Base-by-base conservation (phyloP, 768 basidiomycete genomes). In the Tricholomella constricta region DNA sequence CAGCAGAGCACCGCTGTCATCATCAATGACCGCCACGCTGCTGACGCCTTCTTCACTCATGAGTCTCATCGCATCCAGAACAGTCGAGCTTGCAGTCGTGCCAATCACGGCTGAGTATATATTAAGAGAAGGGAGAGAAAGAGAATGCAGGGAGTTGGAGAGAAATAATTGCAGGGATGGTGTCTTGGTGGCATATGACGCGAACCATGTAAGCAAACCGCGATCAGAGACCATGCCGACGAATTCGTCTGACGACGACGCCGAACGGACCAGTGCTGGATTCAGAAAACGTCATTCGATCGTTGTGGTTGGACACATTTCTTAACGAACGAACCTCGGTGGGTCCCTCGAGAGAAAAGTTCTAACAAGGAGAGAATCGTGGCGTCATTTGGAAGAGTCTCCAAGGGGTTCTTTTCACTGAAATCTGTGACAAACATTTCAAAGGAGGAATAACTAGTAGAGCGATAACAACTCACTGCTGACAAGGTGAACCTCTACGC, bases 31-130 rank as follows among this genome's bases (percentile, higher is more conserved):
- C 14, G 90, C 91, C 40, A 91, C 76, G 60, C 87, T 91, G 63
- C 89, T 91, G 22, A 93, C 89, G 20, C 91, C 91, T 62, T 88
- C 81, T 55, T 90, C 88, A 60, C 88, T 90, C 90, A 93, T 91
- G 25, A 88, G 73, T 54, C 77, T 82, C 91, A 93, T 93, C 5
- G 89, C 89, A 65, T 90, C 86, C 45, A 91, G 72, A 22, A 91
- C 85, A 17, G 79, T 78, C 2, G 82, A 80, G 14, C 74, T 76
- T 38, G 87, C 82, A 4, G 77, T 77, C 4, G 83, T 72, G 6
- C 88, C 80, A 8, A 92, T 74, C 15, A 92, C 85, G 1, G 83
- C 78, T 1, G 76, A 62, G 59, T 84, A 81, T 32, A 89, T 72
- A 56, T 84, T 78, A 4, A 90, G 68, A 5, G 84, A 89, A 19